Evolutionary conservation across 2,329 filamentous ascomycete species (phyloP).

Genomic region (Diplodia sapinea): DNA sequence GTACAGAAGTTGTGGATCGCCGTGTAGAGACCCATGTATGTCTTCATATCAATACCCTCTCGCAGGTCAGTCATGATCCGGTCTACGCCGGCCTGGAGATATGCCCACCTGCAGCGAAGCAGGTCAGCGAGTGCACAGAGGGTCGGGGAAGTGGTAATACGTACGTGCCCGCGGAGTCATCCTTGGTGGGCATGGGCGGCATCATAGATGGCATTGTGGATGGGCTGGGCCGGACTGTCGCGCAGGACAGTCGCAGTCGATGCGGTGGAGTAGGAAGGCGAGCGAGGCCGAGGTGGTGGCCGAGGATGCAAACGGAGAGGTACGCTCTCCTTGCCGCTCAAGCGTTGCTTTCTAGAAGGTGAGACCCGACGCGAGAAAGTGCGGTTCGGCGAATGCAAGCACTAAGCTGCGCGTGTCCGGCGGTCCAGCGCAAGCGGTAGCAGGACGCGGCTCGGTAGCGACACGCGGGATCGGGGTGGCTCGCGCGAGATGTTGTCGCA

Average conservation of each 20-base stretch:
- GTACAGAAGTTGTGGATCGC: constrained; percentile 99
- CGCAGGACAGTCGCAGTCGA: constrained; percentile 7
- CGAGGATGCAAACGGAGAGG: neutral
- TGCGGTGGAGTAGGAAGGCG: neutral
- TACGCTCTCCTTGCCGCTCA: neutral
- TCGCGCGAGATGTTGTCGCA: constrained; percentile 7
- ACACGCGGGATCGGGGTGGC: constrained; percentile 14
- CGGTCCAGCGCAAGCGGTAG: constrained; percentile 8
- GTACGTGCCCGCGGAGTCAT: constrained; percentile 67
- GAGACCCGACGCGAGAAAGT: neutral
- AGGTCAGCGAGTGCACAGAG: constrained; percentile 2
- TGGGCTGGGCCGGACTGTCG: neutral
- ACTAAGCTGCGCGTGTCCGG: constrained; percentile 21
- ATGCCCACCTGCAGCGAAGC: constrained; percentile 72
- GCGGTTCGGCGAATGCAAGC: constrained; percentile 11
- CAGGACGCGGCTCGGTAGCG: constrained; percentile 11
- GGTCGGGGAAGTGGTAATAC: constrained; percentile 40
- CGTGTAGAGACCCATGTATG: constrained; percentile 98
- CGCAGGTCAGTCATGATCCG: constrained; percentile 93
- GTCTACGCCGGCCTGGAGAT: constrained; percentile 84
- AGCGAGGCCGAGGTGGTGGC: constrained; percentile 2
- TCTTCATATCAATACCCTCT: constrained; percentile 91
- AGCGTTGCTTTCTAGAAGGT: constrained; percentile 1
- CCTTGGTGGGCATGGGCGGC: constrained; percentile 59
- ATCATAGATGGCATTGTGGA: constrained; percentile 37